Evolutionary conservation across 2,329 filamentous ascomycete genomes (phyloP).

Genomic region (Calonectria pauciramosa): DNA sequence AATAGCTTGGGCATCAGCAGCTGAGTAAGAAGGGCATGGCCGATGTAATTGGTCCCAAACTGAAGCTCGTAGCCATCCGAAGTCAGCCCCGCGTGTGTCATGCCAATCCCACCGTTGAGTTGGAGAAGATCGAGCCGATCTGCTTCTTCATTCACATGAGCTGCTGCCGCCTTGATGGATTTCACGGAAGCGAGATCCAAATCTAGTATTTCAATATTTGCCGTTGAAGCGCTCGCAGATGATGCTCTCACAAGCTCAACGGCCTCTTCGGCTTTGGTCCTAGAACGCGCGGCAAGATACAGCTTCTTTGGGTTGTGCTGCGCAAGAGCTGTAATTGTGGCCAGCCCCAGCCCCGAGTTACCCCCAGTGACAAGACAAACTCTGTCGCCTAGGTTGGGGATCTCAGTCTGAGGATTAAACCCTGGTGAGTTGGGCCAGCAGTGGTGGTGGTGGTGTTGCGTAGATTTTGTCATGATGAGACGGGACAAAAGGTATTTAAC

Average conservation of each 20-base stretch:
- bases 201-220: slow-evolving; percentile 14
- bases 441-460: slow-evolving; percentile 1
- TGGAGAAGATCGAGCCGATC: slow-evolving; percentile 18
- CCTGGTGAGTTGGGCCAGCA: background rate
- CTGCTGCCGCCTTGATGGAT: slow-evolving; percentile 16
- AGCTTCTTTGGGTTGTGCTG: slow-evolving; percentile 17
- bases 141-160: slow-evolving; percentile 9
- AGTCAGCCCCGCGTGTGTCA: background rate
- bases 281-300: slow-evolving; percentile 18
- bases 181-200: slow-evolving; percentile 18
- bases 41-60: slow-evolving; percentile 23
- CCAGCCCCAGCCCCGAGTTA: slow-evolving; percentile 18
- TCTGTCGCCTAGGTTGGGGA: slow-evolving; percentile 11
- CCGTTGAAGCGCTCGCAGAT: background rate
- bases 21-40: slow-evolving; percentile 24
- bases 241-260: background rate
- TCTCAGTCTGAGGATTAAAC: slow-evolving; percentile 16
- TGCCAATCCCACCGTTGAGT: slow-evolving; percentile 18
- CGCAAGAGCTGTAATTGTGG: slow-evolving; percentile 19
- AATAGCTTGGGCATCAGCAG: slow-evolving; percentile 20
- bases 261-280: background rate
- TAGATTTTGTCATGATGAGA: background rate
- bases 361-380: slow-evolving; percentile 22
- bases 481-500: background rate
- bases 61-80: slow-evolving; percentile 23